Percentiles rank a stretch among this genome's conserved stretches.
Conservation (phyloP, 768 basidiomycete species). For the Phylloporus arenicola region DNA sequence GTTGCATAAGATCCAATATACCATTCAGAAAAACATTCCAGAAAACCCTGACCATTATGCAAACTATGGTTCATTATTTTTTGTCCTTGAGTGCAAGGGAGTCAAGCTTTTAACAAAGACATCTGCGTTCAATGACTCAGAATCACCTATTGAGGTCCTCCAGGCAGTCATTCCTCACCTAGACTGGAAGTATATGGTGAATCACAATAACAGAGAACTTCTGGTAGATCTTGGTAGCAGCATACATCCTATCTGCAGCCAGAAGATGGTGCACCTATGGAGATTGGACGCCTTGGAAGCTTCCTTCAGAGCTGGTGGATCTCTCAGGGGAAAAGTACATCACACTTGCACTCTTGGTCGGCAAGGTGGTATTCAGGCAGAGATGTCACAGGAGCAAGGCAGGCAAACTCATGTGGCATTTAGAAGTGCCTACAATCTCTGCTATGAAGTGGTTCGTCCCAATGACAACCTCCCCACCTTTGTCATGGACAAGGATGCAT, state of each 20-base stretch:
- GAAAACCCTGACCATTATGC: neutral
- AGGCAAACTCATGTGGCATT: constrained; percentile 8
- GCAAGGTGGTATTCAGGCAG: constrained; percentile 1
- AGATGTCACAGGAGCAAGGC: too few relatives aligned
- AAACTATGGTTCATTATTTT: constrained; percentile 13
- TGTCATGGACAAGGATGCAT: constrained; percentile 2
- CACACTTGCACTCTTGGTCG: constrained; percentile 5
- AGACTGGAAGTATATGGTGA: constrained; percentile 2
- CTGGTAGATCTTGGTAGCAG: constrained; percentile 1
- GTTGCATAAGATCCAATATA: neutral
- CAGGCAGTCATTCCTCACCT: neutral
- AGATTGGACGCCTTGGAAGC: constrained; percentile 3
- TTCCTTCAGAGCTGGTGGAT: constrained; percentile 9
- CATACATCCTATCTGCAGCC: neutral
- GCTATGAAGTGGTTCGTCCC: constrained; percentile 6
- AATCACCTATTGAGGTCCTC: neutral
- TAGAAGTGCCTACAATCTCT: constrained; percentile 13
- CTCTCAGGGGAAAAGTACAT: constrained; percentile 1
- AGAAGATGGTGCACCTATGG: neutral
- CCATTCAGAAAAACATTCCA: constrained; percentile 5
- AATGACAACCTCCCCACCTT: neutral
- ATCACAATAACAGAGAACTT: constrained; percentile 2
- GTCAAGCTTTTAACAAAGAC: constrained; percentile 6
- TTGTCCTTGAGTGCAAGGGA: constrained; percentile 11
- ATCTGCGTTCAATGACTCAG: neutral